A percentile compares a stretch with the other conserved stretches of the same genome.
Conservation (phyloP, 148 eudicot species). For the Pouteria glomerata region DNA sequence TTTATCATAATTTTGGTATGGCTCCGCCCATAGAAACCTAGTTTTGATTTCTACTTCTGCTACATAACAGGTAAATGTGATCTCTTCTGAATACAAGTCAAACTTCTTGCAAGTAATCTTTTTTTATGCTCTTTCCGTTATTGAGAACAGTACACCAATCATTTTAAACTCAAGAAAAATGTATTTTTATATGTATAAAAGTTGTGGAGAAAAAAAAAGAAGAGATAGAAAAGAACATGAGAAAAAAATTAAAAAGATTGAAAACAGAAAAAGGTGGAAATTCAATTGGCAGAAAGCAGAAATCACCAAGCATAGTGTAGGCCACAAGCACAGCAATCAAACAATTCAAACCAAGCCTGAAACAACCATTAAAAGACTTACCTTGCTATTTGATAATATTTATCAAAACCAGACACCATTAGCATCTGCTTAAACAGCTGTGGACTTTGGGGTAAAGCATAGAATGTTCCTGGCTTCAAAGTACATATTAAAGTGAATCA, state of each 20-base stretch:
- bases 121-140: neutral
- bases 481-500: constrained; percentile 27
- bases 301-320: neutral
- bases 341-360: constrained; percentile 1
- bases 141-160: neutral
- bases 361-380: constrained; percentile 15
- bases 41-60: neutral
- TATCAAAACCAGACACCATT: constrained; percentile 92
- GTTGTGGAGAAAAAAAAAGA: neutral
- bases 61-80: neutral
- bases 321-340: constrained; percentile 1
- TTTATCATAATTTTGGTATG: neutral
- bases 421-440: constrained; percentile 98
- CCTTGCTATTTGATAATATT: constrained; percentile 98
- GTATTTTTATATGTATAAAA: neutral
- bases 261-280: neutral
- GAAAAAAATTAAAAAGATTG: neutral
- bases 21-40: neutral
- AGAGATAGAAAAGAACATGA: neutral
- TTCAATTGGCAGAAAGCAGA: neutral
- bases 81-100: neutral
- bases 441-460: constrained; percentile 99
- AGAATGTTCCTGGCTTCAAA: constrained; percentile 93
- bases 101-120: neutral
- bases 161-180: neutral